These are phyloP conservation scores for Aspergillus aculeatinus DNA, from an alignment of 2,329 filamentous ascomycete genomes.

Conservation along the genomic window DNA sequence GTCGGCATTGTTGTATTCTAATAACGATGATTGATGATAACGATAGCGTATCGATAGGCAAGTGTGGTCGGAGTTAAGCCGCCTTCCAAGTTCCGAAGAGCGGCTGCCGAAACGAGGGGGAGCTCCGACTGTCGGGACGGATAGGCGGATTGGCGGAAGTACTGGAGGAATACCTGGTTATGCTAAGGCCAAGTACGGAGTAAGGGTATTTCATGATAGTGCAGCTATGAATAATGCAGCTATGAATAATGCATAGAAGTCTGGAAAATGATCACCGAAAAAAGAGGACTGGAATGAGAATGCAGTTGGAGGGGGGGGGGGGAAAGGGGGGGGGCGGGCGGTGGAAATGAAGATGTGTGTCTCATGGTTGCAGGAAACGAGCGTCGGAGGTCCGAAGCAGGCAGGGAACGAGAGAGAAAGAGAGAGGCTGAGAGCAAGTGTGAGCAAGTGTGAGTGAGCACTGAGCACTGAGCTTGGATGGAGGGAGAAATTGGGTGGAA, in stretches of 20 bases:
- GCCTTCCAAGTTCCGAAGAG: conserved; percentile 1
- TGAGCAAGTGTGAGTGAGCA: no score
- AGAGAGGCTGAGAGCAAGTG: no score
- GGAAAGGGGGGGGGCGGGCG: no score
- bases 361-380: neutral
- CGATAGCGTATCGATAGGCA: conserved; percentile 5
- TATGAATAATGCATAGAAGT: neutral
- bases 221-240: neutral
- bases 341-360: neutral
- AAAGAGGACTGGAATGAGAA: neutral
- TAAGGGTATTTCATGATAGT: neutral
- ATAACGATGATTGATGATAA: neutral
- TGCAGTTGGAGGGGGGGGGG: no score
- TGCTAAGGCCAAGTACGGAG: neutral
- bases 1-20: neutral
- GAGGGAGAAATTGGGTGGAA: no score
- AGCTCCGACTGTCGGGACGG: conserved; percentile 4
- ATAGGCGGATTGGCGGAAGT: neutral
- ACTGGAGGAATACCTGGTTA: neutral
- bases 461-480: no score
- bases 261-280: neutral
- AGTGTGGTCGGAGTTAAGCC: conserved; percentile 10
- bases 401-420: no score
- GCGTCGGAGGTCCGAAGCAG: neutral
- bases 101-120: conserved; percentile 1